Conservation (phyloP, 805 yeast genomes). For the Saccharomyces jurei region DNA sequence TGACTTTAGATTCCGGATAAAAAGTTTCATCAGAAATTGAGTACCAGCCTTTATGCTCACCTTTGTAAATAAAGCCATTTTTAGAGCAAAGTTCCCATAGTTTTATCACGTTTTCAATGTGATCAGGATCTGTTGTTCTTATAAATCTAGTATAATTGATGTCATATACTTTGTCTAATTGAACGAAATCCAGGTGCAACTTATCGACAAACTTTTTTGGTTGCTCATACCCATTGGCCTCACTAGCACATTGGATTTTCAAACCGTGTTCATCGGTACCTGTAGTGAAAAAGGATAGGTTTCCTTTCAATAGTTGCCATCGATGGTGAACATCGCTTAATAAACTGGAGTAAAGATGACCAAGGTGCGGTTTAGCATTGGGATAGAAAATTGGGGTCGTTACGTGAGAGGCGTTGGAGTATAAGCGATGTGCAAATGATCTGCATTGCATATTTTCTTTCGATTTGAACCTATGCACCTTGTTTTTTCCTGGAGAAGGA, state of each 20-base stretch:
- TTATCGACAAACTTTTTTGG: conserved; percentile 70
- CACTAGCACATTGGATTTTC: conserved; percentile 85
- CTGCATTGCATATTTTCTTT: background rate
- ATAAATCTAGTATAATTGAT: conserved; percentile 70
- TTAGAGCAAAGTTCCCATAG: conserved; percentile 61
- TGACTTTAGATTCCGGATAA: conserved; percentile 74
- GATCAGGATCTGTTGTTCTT: conserved; percentile 84
- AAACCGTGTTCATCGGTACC: conserved; percentile 98
- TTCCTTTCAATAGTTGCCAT: conserved; percentile 49
- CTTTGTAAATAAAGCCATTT: conserved; percentile 68
- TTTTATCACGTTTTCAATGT: conserved; percentile 49
- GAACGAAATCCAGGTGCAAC: conserved; percentile 55
- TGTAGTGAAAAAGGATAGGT: conserved; percentile 57
- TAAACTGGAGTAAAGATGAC: conserved; percentile 84
- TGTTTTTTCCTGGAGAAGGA: background rate
- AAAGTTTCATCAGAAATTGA: conserved; percentile 91
- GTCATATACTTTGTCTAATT: conserved; percentile 49
- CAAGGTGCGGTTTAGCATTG: conserved; percentile 89
- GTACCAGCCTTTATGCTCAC: conserved; percentile 89
- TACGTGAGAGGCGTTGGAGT: conserved; percentile 34
- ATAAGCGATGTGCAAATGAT: conserved; percentile 2
- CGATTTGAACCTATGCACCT: background rate
- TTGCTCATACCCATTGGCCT: conserved; percentile 34
- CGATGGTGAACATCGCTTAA: conserved; percentile 71
- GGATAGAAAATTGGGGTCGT: conserved; percentile 96